Conservation (phyloP, 768 basidiomycete genomes). For the Suillus americanus region DNA sequence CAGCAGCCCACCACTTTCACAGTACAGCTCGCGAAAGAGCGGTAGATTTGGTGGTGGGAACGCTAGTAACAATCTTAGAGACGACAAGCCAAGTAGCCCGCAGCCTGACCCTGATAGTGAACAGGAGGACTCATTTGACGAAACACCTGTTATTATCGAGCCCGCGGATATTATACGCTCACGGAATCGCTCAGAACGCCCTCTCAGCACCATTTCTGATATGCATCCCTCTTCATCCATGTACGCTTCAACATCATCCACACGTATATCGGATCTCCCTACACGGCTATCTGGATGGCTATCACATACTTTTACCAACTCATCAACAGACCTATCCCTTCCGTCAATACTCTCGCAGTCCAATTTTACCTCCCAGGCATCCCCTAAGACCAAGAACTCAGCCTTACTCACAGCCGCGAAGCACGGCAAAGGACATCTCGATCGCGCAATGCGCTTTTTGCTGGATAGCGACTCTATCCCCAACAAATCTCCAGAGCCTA, state of each 20-base stretch:
- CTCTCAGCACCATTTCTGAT: slow-evolving; percentile 44
- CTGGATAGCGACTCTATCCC: slow-evolving; percentile 87
- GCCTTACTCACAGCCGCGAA: slow-evolving; percentile 68
- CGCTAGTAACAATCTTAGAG: slow-evolving; percentile 9
- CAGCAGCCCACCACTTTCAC: slow-evolving; percentile 32
- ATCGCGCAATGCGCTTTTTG: slow-evolving; percentile 87
- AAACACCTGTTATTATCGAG: slow-evolving; percentile 68
- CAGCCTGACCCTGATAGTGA: slow-evolving; percentile 32
- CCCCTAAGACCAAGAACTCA: slow-evolving; percentile 45
- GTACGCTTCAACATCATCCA: slow-evolving; percentile 44
- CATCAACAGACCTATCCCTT: slow-evolving; percentile 69
- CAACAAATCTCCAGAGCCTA: slow-evolving; percentile 78
- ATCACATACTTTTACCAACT: slow-evolving; percentile 72
- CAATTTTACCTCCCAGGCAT: slow-evolving; percentile 27
- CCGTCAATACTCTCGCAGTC: slow-evolving; percentile 57
- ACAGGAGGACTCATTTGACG: slow-evolving; percentile 37
- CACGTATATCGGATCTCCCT: slow-evolving; percentile 66
- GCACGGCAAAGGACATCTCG: slow-evolving; percentile 72
- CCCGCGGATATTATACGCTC: slow-evolving; percentile 53
- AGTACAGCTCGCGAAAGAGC: slow-evolving; percentile 27
- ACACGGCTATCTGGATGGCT: slow-evolving; percentile 81
- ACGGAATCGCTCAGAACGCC: slow-evolving; percentile 57
- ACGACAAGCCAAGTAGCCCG: slow-evolving; percentile 19
- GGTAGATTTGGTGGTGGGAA: slow-evolving; percentile 36
- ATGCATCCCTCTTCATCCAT: slow-evolving; percentile 46